Base-by-base conservation (phyloP, 192 early-diverging fungal genomes). In the Coemansia sp. region DNA sequence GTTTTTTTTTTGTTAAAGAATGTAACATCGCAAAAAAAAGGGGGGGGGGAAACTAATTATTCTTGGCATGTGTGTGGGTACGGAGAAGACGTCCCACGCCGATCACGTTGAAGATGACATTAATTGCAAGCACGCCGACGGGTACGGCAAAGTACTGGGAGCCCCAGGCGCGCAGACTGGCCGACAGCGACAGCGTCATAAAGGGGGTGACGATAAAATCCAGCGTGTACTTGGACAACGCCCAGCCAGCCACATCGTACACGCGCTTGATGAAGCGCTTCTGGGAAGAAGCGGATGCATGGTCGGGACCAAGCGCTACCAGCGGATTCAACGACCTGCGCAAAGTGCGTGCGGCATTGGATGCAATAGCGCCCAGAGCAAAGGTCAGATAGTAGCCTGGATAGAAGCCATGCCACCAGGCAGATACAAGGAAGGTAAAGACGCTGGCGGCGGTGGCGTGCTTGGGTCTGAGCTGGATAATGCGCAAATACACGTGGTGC, bases 371-470 rank as follows among this genome's bases (percentile, higher is more conserved):
- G 22, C 83, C 88, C 13, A 82, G 54, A 0, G 89, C 43, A 79
- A 92, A 92, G 13, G 88, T 88, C 71, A 87, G 68, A 67, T 92
- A 93, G 70, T 93, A 93, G 25, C 90, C 92, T 10, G 91, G 90
- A 65, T 90, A 89, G 76, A 96, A 96, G 35, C 96, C 96, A 65
- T 99, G 96, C 96, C 96, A 99, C 61, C 96, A 85, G 14, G 96
- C 93, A 34, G 91, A 93, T 5, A 89, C 87, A 11, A 85, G 72
- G 69, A 93, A 96, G 7, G 95, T 96, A 25, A 85, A 66, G 32
- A 95, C 59, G 0, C 88, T 89, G n/a, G 91, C 79, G 43, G 89
- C 63, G 15, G 33, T 61, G 13, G 83, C 88, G 1, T 41, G 62
- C 1, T 54, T 38, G n/a, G 71, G 69, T 11, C 22, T 5, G 22